These are phyloP conservation scores for Rhodomyrtus psidioides DNA, from an alignment of 441 rosid genomes.

Conservation along the genomic window DNA sequence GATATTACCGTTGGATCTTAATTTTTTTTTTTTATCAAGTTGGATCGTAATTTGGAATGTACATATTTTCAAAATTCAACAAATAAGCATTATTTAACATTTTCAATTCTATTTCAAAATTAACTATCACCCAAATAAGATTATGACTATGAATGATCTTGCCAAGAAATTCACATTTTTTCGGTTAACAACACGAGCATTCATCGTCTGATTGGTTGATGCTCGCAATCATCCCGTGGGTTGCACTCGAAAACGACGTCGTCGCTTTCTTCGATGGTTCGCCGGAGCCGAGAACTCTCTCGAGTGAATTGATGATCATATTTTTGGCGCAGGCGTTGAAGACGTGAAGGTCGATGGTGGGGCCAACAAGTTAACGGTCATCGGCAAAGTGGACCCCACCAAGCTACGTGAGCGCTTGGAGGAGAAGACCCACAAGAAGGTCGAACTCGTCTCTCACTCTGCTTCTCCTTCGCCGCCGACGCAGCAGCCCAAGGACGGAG, in stretches of 20 bases:
- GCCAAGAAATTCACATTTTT: no score
- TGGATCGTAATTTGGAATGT: no score
- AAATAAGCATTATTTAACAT: no score
- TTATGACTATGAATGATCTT: no score
- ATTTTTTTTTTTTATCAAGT: no score
- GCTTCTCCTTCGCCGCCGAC: neutral
- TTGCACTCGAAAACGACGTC: neutral
- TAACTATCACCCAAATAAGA: no score
- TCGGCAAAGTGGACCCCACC: slow-evolving; percentile 6
- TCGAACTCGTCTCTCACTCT: slow-evolving; percentile 2
- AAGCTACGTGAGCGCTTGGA: slow-evolving; percentile 1
- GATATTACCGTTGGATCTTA: neutral
- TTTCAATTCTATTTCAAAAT: no score
- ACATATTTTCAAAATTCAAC: no score
- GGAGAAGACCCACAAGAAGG: neutral
- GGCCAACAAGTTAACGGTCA: neutral
- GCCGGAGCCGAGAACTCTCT: neutral
- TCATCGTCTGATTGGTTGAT: neutral
- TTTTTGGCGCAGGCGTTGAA: neutral
- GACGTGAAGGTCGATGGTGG: neutral
- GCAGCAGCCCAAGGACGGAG: neutral
- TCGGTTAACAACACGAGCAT: neutral
- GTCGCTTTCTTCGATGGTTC: neutral
- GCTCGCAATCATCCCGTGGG: neutral
- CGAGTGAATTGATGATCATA: no score